A percentile compares a stretch with the other conserved stretches of the same genome.
Conservation (phyloP, 768 basidiomycete species). For the Infundibulicybe gibba region DNA sequence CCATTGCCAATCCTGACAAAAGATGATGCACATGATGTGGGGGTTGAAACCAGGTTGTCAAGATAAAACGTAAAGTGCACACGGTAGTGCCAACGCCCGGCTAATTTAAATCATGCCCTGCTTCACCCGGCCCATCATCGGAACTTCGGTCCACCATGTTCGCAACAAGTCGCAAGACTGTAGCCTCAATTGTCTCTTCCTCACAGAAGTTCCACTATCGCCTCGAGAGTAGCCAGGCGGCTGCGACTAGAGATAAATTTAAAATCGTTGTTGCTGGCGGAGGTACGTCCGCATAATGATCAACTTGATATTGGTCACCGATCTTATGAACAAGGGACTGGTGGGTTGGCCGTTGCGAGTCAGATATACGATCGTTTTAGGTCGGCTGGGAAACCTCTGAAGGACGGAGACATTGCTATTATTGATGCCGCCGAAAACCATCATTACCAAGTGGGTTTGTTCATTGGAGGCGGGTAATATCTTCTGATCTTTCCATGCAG, state of each 20-base stretch:
- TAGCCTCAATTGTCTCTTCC: too few relatives aligned
- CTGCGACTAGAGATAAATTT: slow-evolving; percentile 42
- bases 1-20: not conserved
- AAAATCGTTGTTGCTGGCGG: slow-evolving; percentile 87
- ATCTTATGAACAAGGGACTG: slow-evolving; percentile 53
- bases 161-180: too few relatives aligned
- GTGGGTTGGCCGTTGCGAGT: slow-evolving; percentile 78
- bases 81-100: too few relatives aligned
- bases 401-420: slow-evolving; percentile 78
- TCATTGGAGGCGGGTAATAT: not conserved
- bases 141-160: too few relatives aligned
- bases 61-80: too few relatives aligned
- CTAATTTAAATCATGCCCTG: too few relatives aligned
- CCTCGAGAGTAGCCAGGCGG: too few relatives aligned
- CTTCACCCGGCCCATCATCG: too few relatives aligned
- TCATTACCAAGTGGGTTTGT: slow-evolving; percentile 68
- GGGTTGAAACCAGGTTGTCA: slow-evolving; percentile 3
- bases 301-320: not conserved
- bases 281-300: slow-evolving; percentile 50
- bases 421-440: slow-evolving; percentile 81
- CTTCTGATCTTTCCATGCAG: slow-evolving; percentile 27
- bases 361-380: slow-evolving; percentile 84
- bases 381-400: slow-evolving; percentile 62
- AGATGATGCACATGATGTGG: slow-evolving; percentile 4
- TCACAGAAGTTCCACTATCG: too few relatives aligned